A percentile compares a stretch with the other conserved stretches of the same genome.
Conservation (phyloP, 2,329 filamentous ascomycete genomes). For the Cadophora sp. region DNA sequence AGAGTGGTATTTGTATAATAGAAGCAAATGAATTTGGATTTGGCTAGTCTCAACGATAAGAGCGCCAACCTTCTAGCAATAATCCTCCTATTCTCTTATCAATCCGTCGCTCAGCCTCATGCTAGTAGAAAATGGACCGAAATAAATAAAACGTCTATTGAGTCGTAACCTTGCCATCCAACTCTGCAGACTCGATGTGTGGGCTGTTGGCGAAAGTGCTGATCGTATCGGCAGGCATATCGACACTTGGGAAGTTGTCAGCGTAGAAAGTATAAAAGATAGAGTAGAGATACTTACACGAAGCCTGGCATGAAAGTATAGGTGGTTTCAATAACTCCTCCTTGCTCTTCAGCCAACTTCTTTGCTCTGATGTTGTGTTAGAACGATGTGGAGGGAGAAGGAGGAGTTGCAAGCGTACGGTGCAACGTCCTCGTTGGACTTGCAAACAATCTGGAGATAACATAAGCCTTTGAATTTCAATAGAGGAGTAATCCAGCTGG, state of each 20-base stretch:
- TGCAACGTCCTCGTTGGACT: constrained; percentile 22
- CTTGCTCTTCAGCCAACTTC: constrained; percentile 74
- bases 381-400: constrained; percentile 67
- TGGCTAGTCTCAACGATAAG: neutral
- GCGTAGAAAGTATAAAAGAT: neutral
- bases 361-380: constrained; percentile 67
- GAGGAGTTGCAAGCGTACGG: constrained; percentile 21
- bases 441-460: constrained; percentile 22
- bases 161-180: constrained; percentile 72
- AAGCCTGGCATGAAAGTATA: constrained; percentile 88
- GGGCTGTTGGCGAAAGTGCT: constrained; percentile 70
- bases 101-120: no score
- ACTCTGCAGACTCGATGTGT: constrained; percentile 77
- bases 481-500: neutral
- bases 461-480: neutral
- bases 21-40: neutral
- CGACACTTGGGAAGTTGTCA: constrained; percentile 62
- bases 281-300: constrained; percentile 67
- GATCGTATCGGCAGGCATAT: constrained; percentile 72
- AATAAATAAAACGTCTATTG: constrained; percentile 58
- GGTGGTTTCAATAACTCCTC: constrained; percentile 84
- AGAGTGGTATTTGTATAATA: no score
- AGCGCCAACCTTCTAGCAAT: no score
- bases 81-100: no score
- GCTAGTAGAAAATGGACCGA: no score